Evolutionary conservation across 257 asterid species (phyloP), one percentile per base, ranked within the genome.

Genomic region (Datura wrightii): DNA sequence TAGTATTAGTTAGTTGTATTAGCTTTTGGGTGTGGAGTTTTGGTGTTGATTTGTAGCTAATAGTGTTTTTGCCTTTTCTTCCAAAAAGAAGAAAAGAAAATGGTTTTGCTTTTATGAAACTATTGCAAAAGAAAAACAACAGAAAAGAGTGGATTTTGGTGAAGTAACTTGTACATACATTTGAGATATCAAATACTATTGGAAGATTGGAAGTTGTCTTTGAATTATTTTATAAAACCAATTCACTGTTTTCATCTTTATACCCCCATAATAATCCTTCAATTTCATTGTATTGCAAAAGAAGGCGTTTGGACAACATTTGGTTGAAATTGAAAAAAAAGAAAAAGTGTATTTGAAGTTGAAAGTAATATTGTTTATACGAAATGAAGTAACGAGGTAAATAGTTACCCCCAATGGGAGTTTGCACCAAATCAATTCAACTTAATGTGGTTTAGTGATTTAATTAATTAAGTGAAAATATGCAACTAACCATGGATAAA

Each of bases 121-220:
- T 78, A 50, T 15, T 52, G 82, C 48, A 50, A 78, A 78, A 78
- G 82, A 50, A 52, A 76, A 15, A 76, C 63, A 52, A 78, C 13
- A 52, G 63, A 76, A 24, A 50, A 76, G 31, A 52, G 63, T 78
- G 82, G 31, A 78, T 78, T 52, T 78, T 52, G 48, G 63, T 78
- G 0, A 31, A 50, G 62, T 6, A 52, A 7, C 48, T 76, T 76
- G 82, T 76, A 76, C 82, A 76, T 76, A 76, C 42, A 52, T 14
- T 52, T 76, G 48, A 24, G 31, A 14, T 76, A 24, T 14, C n/a
- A 19, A 19, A 72, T 76, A 50, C 31, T 76, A 48, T 6, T 74
- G 39, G 81, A 74, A 74, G 60, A 74, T 24, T 50, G 82, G 24
- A 46, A 19, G 60, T 24, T 46, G 1, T 9, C n/a, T 4, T 76